Base-by-base conservation (phyloP, 2,329 filamentous ascomycete genomes). In the Cytospora mali region DNA sequence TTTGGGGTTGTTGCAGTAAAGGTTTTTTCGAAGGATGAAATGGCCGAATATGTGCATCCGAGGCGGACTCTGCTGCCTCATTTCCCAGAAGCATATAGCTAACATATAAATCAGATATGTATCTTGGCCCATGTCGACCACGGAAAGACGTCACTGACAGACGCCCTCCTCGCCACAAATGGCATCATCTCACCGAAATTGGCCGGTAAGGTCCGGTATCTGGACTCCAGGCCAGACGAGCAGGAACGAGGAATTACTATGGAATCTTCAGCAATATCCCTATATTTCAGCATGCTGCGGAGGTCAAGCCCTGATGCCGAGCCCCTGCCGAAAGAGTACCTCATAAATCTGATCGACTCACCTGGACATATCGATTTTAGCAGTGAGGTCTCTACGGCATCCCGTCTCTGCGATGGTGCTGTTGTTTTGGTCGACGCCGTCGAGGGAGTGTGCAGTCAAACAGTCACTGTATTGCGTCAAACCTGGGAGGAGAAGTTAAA, bases 301-400 rank as follows among this genome's bases (percentile, higher is more conserved):
- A 86, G 92, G 68, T 80, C 86, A 42, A 81, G 85, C 1, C 88
- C 89, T 2, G 88, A 92, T 18, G 86, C 86, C 6, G 73, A 81
- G 16, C 89, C 92, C 0, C 84, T 88, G 70, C 83, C 90, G 23
- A 92, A 92, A 72, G 94, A 99, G 75, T 97, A 97, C 73, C 82
- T 99, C 66, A 92, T 99, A 78, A 99, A 99, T 75, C 79, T 99
- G 62, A 99, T 99, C 73, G 95, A 99, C 77, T 98, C 95, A 1
- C 95, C 95, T 0, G 95, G 95, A 2, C 95, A 99, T 74, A 98
- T 99, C 67, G 95, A 99, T 76, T 99, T 99, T 75, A 97, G 93
- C 79, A 97, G 93, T 68, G 95, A 99, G 74, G 95, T 99, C 0
- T 98, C 93, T 0, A 98, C 94, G 1, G 95, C 95, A 2, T 98